Base-by-base conservation (phyloP, 176 grass and related monocot genomes). In the Cenchrus americanus region DNA sequence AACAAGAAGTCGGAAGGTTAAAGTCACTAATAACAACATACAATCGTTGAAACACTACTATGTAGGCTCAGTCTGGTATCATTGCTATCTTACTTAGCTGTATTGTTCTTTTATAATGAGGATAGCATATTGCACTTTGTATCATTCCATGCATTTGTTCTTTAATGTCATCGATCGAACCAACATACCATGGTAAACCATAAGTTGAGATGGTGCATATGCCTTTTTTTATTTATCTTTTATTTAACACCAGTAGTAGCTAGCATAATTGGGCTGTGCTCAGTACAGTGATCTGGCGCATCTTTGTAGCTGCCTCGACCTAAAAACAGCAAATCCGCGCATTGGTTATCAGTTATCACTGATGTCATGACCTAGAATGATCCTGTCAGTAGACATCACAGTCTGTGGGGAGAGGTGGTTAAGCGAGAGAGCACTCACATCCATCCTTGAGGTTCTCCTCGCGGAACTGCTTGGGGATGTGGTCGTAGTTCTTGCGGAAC, bases 391-490 rank as follows among this genome's bases (percentile, higher is more conserved):
- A 54, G 17, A 41, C 4, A 59, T 9, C 26, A 13, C 21, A 43
- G 26, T 11, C 10, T 57, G 24, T 14, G 21, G n/a, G 34, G 34
- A 37, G 34, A 37, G 34, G 6, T 26, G 40, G 14, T 14, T 22
- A 15, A 47, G 71, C 0, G 46, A 30, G 22, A 66, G 77, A 1
- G 66, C 34, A 71, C 91, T 90, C 37, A 98, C 93, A 27, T 27
- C 91, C 91, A 80, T 96, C 89, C 82, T 87, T 88, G 73, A 95
- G 92, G 88, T 94, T 91, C 71, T 93, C 88, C 92, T 89, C 86
- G 66, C 84, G 92, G 83, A 97, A 97, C 68, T 91, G 88, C 74
- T 91, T 91, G 27, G 96, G 92, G 57, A 94, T 91, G 90, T 87
- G 88, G 43, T 94, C 88, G 82, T 89, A 90, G 86, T 83, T 84